A percentile compares a stretch with the other conserved stretches of the same genome.
Conservation (phyloP, 257 asterid genomes). For the Oldenlandia corymbosa region DNA sequence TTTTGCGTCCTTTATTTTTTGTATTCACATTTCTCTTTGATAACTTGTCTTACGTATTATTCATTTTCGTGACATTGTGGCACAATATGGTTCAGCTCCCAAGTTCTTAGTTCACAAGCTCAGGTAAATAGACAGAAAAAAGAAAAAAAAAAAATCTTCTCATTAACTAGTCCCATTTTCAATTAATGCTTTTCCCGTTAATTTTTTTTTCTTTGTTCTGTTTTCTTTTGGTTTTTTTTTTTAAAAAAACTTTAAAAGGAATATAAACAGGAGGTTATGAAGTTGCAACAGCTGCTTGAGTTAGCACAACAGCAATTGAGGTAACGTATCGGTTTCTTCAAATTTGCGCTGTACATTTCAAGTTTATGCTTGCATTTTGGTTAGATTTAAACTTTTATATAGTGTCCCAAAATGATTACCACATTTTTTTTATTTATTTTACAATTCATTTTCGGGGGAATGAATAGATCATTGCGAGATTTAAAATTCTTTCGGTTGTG, state of each 20-base stretch:
- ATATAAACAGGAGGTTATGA: conserved; percentile 45
- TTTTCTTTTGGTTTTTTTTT: background rate
- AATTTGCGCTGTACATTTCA: too few species aligned
- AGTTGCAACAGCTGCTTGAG: conserved; percentile 53
- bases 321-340: too few species aligned
- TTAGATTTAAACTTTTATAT: too few species aligned
- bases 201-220: background rate
- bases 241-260: conserved; percentile 23
- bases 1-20: background rate
- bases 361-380: too few species aligned
- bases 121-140: conserved; percentile 5
- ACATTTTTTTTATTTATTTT: too few species aligned
- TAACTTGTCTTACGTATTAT: background rate
- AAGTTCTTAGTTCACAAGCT: conserved; percentile 11
- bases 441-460: too few species aligned
- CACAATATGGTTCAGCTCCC: conserved; percentile 13
- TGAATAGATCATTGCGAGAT: too few species aligned
- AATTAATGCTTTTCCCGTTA: background rate
- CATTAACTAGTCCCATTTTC: too few species aligned
- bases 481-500: background rate
- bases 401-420: too few species aligned
- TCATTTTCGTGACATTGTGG: background rate
- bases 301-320: conserved; percentile 36
- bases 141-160: too few species aligned
- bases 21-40: background rate